Evolutionary conservation across 2,329 filamentous ascomycete genomes (phyloP).

Genomic region (Thelonectria rubi): DNA sequence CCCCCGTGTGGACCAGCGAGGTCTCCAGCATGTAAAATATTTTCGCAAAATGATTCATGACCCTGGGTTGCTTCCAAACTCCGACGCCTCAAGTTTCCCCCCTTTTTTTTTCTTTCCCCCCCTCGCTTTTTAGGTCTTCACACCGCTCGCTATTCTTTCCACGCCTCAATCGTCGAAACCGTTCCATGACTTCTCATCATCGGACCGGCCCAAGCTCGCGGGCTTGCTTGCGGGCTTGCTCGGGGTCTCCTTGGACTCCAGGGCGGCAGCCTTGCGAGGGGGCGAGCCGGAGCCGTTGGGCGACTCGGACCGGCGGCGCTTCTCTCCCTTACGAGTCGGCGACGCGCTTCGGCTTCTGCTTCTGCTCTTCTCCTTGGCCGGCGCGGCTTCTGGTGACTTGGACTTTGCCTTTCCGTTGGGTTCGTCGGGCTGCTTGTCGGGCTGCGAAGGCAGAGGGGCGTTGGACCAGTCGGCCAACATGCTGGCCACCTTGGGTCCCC

Average conservation of each 20-base stretch:
- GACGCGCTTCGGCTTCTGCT: conserved; percentile 22
- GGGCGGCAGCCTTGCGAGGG: conserved; percentile 44
- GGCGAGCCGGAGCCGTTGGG: conserved; percentile 34
- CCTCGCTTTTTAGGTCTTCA: no score
- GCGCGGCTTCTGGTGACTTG: conserved; percentile 18
- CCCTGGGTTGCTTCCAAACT: conserved; percentile 15
- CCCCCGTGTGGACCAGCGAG: conserved; percentile 5
- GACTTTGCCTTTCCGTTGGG: conserved; percentile 26
- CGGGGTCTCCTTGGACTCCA: conserved; percentile 31
- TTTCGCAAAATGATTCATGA: conserved; percentile 8
- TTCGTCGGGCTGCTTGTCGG: conserved; percentile 40
- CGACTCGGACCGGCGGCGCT: conserved; percentile 45
- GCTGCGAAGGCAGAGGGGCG: conserved; percentile 28
- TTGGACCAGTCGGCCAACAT: conserved; percentile 56
- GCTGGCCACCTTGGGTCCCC: conserved; percentile 75
- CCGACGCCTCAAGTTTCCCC: conserved; percentile 12
- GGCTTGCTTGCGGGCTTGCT: conserved; percentile 25
- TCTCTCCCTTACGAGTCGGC: conserved; percentile 35
- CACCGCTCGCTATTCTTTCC: background rate
- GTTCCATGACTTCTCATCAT: conserved; percentile 56
- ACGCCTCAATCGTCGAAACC: conserved; percentile 50
- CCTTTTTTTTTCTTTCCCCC: conserved; percentile 9
- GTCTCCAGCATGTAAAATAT: background rate
- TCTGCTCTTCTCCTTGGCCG: conserved; percentile 24
- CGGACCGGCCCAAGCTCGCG: conserved; percentile 37